These are phyloP conservation scores for Phytophthora hibernalis DNA, from an alignment of 352 stramenopile genomes.

Conservation along the genomic window DNA sequence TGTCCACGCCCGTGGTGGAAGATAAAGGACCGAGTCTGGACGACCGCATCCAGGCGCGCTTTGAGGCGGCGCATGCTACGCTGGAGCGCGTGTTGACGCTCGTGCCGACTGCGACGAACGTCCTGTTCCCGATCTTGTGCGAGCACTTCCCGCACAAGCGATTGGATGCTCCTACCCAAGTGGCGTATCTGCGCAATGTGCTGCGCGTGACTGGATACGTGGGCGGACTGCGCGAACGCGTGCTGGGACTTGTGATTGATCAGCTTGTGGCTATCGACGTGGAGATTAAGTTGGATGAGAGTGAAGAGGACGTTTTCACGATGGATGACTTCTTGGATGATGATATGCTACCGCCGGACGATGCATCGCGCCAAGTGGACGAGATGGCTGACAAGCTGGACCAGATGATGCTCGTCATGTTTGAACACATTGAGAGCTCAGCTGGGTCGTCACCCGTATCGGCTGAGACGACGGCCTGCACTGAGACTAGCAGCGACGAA, in stretches of 20 bases:
- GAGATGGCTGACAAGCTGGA: conserved; percentile 91
- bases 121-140: conserved; percentile 78
- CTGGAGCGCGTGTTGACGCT: conserved; percentile 72
- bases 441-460: conserved; percentile 7
- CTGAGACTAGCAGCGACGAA: conserved; percentile 8
- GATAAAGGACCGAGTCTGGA: conserved; percentile 43
- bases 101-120: conserved; percentile 77
- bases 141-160: conserved; percentile 88
- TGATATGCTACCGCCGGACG: conserved; percentile 67
- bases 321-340: conserved; percentile 87
- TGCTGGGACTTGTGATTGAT: conserved; percentile 88
- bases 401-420: conserved; percentile 89
- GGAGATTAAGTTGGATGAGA: conserved; percentile 90
- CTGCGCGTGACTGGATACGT: conserved; percentile 75
- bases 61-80: conserved; percentile 65
- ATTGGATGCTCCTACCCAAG: conserved; percentile 67
- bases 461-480: neutral
- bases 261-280: conserved; percentile 89
- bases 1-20: conserved; percentile 12
- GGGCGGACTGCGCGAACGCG: conserved; percentile 75
- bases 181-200: conserved; percentile 78
- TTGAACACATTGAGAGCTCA: conserved; percentile 79
- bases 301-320: conserved; percentile 84
- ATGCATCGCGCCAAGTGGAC: conserved; percentile 55
- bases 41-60: conserved; percentile 62